Evolutionary conservation across 2,329 filamentous ascomycete species (phyloP), one percentile per base, ranked within the genome.

Genomic region (Graphilbum ipis-grandicollis): DNA sequence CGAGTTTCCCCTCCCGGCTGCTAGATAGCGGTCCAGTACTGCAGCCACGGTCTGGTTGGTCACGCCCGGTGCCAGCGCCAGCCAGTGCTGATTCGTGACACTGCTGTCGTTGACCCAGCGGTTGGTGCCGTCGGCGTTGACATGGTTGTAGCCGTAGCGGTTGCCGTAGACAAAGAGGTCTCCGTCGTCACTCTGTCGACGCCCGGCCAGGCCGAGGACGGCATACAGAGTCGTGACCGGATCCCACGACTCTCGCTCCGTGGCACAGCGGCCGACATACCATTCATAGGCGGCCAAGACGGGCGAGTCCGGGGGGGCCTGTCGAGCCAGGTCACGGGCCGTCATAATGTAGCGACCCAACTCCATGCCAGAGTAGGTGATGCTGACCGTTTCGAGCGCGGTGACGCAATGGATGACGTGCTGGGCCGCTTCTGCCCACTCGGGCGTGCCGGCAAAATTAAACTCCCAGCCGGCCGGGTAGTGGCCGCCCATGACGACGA

Each of bases 401-500:
- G 25, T 48, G 55, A 43, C n/a, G n/a, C n/a, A n/a, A n/a, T 62
- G 58, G 9, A 69, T 43, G 4, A 68, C 64, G 17, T 25, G 36
- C 22, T 29, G 36, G 2, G 55, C 54, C 0, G 64, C 54, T 4
- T 47, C 45, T 13, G 7, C 14, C 5, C 15, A 10, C 0, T 41
- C 40, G 0, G 59, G 49, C 39, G 63, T 55, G 31, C 49, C 46
- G 19, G 59, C 58, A 42, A 69, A 68, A 46, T 70, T 69, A 47
- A 53, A 69, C 37, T 64, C 58, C 37, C 52, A 48, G 9, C 63
- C 64, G 0, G 53, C 54, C 0, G 64, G 62, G 38, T 66, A 69
- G 6, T 39, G 48, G 12, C 66, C 66, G 19, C 66, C 66, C 65
- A 68, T 68, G 6, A 69, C 46, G 2, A 68, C 60, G 2, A 69